Conservation (phyloP, 108 stramenopile species). For the Epithemia pelagica region DNA sequence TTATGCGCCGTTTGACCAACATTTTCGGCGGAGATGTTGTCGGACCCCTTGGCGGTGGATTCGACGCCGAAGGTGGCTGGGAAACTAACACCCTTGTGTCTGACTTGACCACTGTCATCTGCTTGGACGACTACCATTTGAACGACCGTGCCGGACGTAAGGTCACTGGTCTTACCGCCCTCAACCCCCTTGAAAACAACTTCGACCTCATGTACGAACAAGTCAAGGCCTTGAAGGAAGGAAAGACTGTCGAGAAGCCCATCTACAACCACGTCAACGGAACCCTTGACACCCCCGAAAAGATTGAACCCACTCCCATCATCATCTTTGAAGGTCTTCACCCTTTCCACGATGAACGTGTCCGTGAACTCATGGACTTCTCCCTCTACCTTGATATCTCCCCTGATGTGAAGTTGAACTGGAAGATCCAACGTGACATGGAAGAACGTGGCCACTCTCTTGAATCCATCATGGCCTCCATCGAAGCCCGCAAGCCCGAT, state of each 20-base stretch:
- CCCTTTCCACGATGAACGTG: constrained; percentile 93
- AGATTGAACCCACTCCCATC: constrained; percentile 92
- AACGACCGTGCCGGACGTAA: constrained; percentile 96
- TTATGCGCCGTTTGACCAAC: constrained; percentile 95
- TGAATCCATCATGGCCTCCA: constrained; percentile 94
- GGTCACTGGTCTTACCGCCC: constrained; percentile 87
- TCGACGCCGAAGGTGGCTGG: constrained; percentile 89
- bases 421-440: constrained; percentile 99
- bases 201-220: constrained; percentile 98
- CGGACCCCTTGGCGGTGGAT: constrained; percentile 91
- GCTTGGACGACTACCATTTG: constrained; percentile 96
- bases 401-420: constrained; percentile 95
- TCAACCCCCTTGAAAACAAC: constrained; percentile 90
- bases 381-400: constrained; percentile 96
- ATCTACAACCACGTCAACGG: constrained; percentile 99
- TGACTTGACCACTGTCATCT: constrained; percentile 95
- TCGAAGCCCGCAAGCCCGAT: constrained; percentile 94
- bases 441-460: constrained; percentile 95
- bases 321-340: constrained; percentile 98
- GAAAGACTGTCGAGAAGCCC: constrained; percentile 90
- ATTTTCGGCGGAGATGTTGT: constrained; percentile 94
- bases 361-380: constrained; percentile 94
- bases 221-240: constrained; percentile 89
- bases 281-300: constrained; percentile 94
- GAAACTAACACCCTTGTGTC: constrained; percentile 97